Evolutionary conservation across 1,284 basidiomycete species (phyloP).

Genomic region (Ceratobasidium papillatum): DNA sequence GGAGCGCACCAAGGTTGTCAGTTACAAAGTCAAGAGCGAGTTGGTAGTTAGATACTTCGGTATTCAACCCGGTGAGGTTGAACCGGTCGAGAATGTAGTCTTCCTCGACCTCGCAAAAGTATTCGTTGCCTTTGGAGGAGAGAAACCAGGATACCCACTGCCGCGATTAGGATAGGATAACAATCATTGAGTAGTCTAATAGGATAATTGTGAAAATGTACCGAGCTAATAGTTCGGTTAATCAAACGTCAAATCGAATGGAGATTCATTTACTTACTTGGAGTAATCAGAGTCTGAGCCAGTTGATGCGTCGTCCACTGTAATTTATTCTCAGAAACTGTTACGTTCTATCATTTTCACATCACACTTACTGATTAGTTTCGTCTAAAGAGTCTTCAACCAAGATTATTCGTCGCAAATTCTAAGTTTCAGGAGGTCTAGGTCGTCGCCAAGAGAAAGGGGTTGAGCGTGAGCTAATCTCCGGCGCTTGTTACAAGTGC

Average conservation of each 20-base stretch:
- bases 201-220: slow-evolving; percentile 20
- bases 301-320: slow-evolving; percentile 86
- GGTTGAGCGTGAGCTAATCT: slow-evolving; percentile 18
- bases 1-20: slow-evolving; percentile 81
- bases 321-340: background rate
- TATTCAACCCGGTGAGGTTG: slow-evolving; percentile 97
- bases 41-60: slow-evolving; percentile 93
- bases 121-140: slow-evolving; percentile 95
- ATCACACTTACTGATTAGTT: slow-evolving; percentile 6
- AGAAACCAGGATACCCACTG: slow-evolving; percentile 99
- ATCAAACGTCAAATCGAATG: background rate
- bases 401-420: slow-evolving; percentile 6
- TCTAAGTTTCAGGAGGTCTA: slow-evolving; percentile 36
- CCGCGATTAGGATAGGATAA: background rate
- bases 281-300: slow-evolving; percentile 91
- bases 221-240: slow-evolving; percentile 49
- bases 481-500: slow-evolving; percentile 16
- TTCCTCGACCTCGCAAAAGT: slow-evolving; percentile 99
- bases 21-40: slow-evolving; percentile 97
- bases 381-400: background rate
- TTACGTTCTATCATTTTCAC: too few relatives aligned
- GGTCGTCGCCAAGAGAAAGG: slow-evolving; percentile 35
- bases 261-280: slow-evolving; percentile 61
- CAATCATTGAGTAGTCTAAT: background rate
- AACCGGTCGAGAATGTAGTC: slow-evolving; percentile 99